Conservation (phyloP, 768 basidiomycete species). For the Krasilnikovozyma curviuscula region DNA sequence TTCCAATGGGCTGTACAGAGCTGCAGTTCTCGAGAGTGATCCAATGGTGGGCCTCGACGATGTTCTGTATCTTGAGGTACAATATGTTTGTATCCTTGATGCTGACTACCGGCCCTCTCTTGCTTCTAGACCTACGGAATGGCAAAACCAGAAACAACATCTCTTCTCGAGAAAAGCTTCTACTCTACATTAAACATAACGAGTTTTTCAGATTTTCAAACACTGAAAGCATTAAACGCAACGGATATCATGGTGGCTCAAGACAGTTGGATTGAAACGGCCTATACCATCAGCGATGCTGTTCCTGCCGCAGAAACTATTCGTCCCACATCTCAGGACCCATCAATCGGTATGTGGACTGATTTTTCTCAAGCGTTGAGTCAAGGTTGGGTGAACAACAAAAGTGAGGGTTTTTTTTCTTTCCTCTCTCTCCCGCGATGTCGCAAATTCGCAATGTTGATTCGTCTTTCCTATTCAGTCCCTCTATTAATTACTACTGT, state of each 20-base stretch:
- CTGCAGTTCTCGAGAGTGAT: conserved; percentile 8
- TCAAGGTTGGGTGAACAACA: background rate
- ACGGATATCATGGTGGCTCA: background rate
- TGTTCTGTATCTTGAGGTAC: background rate
- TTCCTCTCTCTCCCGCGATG: too few relatives aligned
- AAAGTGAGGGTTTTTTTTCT: background rate
- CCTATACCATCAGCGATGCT: background rate
- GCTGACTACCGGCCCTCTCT: background rate
- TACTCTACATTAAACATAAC: background rate
- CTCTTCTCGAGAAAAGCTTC: conserved; percentile 2
- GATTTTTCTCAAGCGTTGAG: conserved; percentile 4
- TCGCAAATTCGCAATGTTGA: too few relatives aligned
- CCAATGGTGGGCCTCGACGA: conserved; percentile 1
- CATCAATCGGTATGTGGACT: background rate
- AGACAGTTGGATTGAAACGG: background rate
- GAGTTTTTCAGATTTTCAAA: background rate
- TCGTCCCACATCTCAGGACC: background rate
- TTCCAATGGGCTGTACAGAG: background rate
- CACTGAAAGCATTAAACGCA: background rate
- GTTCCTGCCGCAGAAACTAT: conserved; percentile 4
- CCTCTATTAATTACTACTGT: conserved; percentile 3
- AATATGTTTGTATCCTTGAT: background rate
- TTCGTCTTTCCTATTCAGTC: too few relatives aligned
- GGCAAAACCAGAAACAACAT: conserved; percentile 4
- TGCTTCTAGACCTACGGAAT: conserved; percentile 3